These are phyloP conservation scores for Hypoxylon rubiginosum DNA, from an alignment of 2,329 filamentous ascomycete species.

Conservation along the genomic window DNA sequence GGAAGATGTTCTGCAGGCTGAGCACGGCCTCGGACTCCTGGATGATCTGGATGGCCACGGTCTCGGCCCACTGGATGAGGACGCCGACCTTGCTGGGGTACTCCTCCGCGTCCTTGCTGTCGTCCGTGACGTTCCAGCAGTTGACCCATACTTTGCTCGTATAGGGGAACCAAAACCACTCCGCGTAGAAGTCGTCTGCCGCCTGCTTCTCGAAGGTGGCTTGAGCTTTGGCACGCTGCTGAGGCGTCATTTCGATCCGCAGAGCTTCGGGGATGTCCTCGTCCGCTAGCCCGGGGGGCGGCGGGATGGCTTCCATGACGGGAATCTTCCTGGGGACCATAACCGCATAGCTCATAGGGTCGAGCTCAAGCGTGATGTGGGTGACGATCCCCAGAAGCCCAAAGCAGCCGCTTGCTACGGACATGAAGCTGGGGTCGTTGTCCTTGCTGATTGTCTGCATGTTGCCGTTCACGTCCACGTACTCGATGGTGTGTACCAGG, in stretches of 20 bases:
- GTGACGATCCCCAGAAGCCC: slow-evolving; percentile 63
- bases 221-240: slow-evolving; percentile 26
- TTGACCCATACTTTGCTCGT: slow-evolving; percentile 61
- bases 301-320: slow-evolving; percentile 59
- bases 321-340: slow-evolving; percentile 60
- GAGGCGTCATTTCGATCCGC: slow-evolving; percentile 35
- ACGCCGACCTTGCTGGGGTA: slow-evolving; percentile 54
- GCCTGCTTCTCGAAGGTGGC: slow-evolving; percentile 51
- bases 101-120: slow-evolving; percentile 51
- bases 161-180: slow-evolving; percentile 67
- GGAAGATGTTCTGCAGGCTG: slow-evolving; percentile 29
- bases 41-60: slow-evolving; percentile 41
- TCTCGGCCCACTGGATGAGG: slow-evolving; percentile 52
- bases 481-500: slow-evolving; percentile 61
- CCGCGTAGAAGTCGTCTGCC: slow-evolving; percentile 59
- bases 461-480: slow-evolving; percentile 61
- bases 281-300: slow-evolving; percentile 46
- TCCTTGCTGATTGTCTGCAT: slow-evolving; percentile 54
- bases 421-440: slow-evolving; percentile 54
- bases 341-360: slow-evolving; percentile 62
- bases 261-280: slow-evolving; percentile 57
- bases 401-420: slow-evolving; percentile 60
- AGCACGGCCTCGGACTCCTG: slow-evolving; percentile 39
- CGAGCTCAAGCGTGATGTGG: slow-evolving; percentile 62
- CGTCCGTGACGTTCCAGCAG: slow-evolving; percentile 58